Evolutionary conservation across 1,139 yeast genomes (phyloP).

Genomic region (Tardiomyces depauwii): DNA sequence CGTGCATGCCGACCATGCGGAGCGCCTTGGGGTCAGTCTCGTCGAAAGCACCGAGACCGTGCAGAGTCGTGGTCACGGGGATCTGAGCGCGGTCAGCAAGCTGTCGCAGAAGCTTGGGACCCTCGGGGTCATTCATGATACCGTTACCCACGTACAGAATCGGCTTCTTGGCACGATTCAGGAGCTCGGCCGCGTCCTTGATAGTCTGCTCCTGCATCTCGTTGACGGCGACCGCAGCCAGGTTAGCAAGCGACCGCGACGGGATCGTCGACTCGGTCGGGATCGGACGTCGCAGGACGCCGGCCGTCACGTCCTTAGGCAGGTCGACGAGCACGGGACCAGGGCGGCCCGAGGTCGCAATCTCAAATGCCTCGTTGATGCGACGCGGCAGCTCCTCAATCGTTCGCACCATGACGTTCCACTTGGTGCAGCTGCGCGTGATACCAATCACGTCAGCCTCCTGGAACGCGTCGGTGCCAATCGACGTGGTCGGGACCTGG

Average conservation of each 20-base stretch:
- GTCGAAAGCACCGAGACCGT: slow-evolving; percentile 90
- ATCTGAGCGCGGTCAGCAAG: slow-evolving; percentile 83
- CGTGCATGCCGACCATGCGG: slow-evolving; percentile 98
- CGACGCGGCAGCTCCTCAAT: slow-evolving; percentile 92
- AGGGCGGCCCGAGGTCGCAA: slow-evolving; percentile 92
- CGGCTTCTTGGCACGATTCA: slow-evolving; percentile 80
- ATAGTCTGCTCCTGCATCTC: slow-evolving; percentile 64
- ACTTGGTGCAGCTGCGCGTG: slow-evolving; percentile 92
- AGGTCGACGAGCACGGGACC: slow-evolving; percentile 97
- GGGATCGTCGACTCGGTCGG: slow-evolving; percentile 83
- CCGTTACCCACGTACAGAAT: slow-evolving; percentile 90
- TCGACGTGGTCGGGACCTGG: slow-evolving; percentile 90
- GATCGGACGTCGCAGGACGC: slow-evolving; percentile 74
- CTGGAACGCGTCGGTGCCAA: slow-evolving; percentile 98
- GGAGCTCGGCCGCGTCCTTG: slow-evolving; percentile 59
- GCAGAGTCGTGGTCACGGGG: slow-evolving; percentile 93
- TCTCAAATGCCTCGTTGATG: slow-evolving; percentile 95
- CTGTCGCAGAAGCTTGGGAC: slow-evolving; percentile 70
- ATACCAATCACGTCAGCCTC: slow-evolving; percentile 98
- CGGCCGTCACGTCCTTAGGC: slow-evolving; percentile 96
- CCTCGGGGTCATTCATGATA: slow-evolving; percentile 66
- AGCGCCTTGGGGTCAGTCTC: slow-evolving; percentile 83
- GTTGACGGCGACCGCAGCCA: slow-evolving; percentile 61
- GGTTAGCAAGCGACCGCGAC: slow-evolving; percentile 58
- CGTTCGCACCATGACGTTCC: slow-evolving; percentile 97